Base-by-base conservation (phyloP, 148 eudicot species). In the Amaranthus hypochondriacus region DNA sequence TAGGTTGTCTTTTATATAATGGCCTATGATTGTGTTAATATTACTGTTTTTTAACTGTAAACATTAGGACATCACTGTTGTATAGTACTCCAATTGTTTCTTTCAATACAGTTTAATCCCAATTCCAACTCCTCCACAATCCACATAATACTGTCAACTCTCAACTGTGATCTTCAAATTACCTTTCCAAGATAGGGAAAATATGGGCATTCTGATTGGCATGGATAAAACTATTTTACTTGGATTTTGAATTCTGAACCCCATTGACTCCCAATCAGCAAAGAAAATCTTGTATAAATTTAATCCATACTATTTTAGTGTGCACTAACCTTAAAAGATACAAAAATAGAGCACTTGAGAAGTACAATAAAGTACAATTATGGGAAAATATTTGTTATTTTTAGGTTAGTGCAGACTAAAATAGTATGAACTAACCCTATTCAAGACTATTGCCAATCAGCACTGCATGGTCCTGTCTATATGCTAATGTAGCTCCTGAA, bases 391-490 rank as follows among this genome's bases (percentile, higher is more conserved):
- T 18, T 18, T 18, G 18, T 18, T 18, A 28, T 28, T 28, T 28
- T 28, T 28, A 28, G 39, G 39, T 2, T 28, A 28, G 39, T 28
- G 39, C 39, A 28, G 18, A 28, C 39, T 28, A 28, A 28, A 28
- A 28, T 28, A 28, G 39, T 0, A 28, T 28, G 39, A 0, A 28
- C 18, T 28, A 28, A 28, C 39, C 39, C 39, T 28, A 28, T 28
- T 28, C 39, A 28, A 28, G 39, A 28, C 39, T 28, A 28, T 28
- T 65, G 69, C 11, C 52, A 28, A 28, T 28, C 49, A 46, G 55
- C 70, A 60, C 70, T 56, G 48, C 66, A 71, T 61, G 72, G 66
- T 18, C 62, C 68, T 78, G 77, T 68, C 62, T 58, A 9, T 28
- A 28, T 28, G 39, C 2, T 28, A 28, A 28, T 21, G 47, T 18